phyloP scores from a whole-genome alignment of 2,329 filamentous ascomycete genomes.

The Niveomyces coronatus region DNA sequence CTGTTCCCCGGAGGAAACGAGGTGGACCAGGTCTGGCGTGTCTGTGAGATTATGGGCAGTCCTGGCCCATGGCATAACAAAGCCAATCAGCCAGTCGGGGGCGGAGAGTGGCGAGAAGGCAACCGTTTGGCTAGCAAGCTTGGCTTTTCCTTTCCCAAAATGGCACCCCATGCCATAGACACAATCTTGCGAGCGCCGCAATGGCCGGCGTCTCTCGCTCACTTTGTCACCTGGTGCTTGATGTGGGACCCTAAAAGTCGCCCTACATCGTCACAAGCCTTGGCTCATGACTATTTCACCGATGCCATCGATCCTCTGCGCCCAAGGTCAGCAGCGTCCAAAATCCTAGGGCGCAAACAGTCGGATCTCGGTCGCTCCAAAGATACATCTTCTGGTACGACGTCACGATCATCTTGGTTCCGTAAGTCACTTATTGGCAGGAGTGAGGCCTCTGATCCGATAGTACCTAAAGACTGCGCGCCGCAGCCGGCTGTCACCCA shows the following conservation, averaged over 20 bases:
- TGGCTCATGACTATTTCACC: constrained; percentile 87
- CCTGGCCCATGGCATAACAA: constrained; percentile 98
- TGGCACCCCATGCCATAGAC: constrained; percentile 95
- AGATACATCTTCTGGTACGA: constrained; percentile 48
- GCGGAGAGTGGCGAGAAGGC: constrained; percentile 95
- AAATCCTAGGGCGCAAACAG: constrained; percentile 78
- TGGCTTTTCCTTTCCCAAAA: constrained; percentile 97
- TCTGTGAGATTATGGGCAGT: constrained; percentile 99
- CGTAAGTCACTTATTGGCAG: constrained; percentile 84
- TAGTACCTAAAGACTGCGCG: constrained; percentile 38
- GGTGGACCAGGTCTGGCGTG: constrained; percentile 96
- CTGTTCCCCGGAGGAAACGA: constrained; percentile 96
- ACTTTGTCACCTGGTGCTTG: constrained; percentile 96
- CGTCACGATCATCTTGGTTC: constrained; percentile 92
- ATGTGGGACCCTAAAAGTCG: constrained; percentile 96
- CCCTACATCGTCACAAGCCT: constrained; percentile 86
- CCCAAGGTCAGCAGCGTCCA: constrained; percentile 81
- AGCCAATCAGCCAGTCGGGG: constrained; percentile 72
- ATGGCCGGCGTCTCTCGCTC: constrained; percentile 78
- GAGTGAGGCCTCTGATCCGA: constrained; percentile 57
- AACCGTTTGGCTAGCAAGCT: constrained; percentile 88
- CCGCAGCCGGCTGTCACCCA: constrained; percentile 36
- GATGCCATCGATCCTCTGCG: constrained; percentile 87
- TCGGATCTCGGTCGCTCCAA: constrained; percentile 68
- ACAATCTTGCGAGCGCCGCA: constrained; percentile 83